phyloP scores from a whole-genome alignment of 2,329 filamentous ascomycete species.

The Dothidotthia symphoricarpi region DNA sequence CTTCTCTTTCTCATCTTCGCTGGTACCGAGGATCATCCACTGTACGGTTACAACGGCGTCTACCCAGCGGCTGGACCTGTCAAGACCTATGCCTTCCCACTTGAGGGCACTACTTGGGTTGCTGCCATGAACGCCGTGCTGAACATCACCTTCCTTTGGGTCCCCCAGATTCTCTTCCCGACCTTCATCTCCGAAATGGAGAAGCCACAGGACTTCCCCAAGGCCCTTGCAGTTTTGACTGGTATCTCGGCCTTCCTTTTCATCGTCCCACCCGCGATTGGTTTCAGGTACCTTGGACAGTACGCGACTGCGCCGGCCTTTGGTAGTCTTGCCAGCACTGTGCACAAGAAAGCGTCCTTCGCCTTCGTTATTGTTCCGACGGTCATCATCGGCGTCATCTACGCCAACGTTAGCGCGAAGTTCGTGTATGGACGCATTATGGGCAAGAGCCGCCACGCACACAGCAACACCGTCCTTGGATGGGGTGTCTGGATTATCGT shows the following conservation, averaged over 20 bases:
- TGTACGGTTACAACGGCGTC: slow-evolving; percentile 53
- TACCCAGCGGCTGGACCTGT: slow-evolving; percentile 60
- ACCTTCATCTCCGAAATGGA: slow-evolving; percentile 96
- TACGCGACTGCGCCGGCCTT: slow-evolving; percentile 87
- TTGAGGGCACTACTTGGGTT: slow-evolving; percentile 72
- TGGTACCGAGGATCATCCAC: slow-evolving; percentile 68
- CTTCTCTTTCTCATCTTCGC: slow-evolving; percentile 79
- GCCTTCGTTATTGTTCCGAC: slow-evolving; percentile 94
- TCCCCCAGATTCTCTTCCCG: slow-evolving; percentile 88
- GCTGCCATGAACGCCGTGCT: slow-evolving; percentile 81
- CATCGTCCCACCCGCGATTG: slow-evolving; percentile 72
- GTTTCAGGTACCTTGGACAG: slow-evolving; percentile 84
- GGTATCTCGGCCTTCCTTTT: slow-evolving; percentile 87
- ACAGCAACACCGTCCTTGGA: slow-evolving; percentile 73
- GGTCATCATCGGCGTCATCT: slow-evolving; percentile 85
- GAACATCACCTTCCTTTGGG: slow-evolving; percentile 94
- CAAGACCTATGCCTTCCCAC: slow-evolving; percentile 65
- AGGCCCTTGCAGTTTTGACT: slow-evolving; percentile 85
- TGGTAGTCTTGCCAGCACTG: slow-evolving; percentile 68
- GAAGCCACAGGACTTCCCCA: slow-evolving; percentile 76
- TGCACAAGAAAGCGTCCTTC: slow-evolving; percentile 83
- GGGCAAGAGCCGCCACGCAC: slow-evolving; percentile 73
- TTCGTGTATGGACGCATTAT: slow-evolving; percentile 90
- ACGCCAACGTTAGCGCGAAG: slow-evolving; percentile 82
- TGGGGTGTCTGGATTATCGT: slow-evolving; percentile 79